Percentiles rank a stretch among this genome's conserved stretches.
Evolutionary conservation across 768 basidiomycete genomes (phyloP).

Genomic region (Psilocybe subaeruginosa): DNA sequence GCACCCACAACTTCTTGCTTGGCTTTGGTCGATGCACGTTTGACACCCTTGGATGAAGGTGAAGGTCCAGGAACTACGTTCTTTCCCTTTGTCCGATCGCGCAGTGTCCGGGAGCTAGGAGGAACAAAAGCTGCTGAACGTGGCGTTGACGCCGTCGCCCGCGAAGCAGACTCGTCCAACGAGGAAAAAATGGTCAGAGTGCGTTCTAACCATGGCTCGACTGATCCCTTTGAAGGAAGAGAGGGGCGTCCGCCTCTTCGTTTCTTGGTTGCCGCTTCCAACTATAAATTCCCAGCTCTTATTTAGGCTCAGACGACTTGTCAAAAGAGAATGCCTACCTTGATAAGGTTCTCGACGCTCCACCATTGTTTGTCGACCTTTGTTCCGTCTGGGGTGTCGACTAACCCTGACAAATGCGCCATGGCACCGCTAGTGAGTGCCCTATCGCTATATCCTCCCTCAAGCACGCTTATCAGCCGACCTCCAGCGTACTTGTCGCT

Average conservation of each 20-base stretch:
- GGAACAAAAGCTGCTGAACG: conserved; percentile 27
- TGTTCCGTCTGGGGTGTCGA: conserved; percentile 30
- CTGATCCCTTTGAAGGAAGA: conserved; percentile 29
- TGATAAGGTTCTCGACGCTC: conserved; percentile 57
- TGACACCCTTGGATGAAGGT: conserved; percentile 14
- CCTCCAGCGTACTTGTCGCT: conserved; percentile 69
- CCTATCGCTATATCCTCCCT: conserved; percentile 94
- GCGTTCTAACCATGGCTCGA: conserved; percentile 63
- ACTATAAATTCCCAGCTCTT: conserved; percentile 34
- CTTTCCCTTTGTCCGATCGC: conserved; percentile 54
- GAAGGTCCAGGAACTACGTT: conserved; percentile 20
- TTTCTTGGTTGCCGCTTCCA: conserved; percentile 69
- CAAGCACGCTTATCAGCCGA: conserved; percentile 83
- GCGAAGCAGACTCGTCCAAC: conserved; percentile 36
- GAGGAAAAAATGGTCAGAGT: conserved; percentile 50
- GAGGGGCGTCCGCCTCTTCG: conserved; percentile 53
- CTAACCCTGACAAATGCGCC: conserved; percentile 79
- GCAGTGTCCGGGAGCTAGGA: conserved; percentile 48
- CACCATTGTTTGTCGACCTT: conserved; percentile 65
- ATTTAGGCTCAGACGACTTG: not conserved
- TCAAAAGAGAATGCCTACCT: conserved; percentile 42
- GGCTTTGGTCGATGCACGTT: conserved; percentile 1
- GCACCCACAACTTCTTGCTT: conserved; percentile 4
- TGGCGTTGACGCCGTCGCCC: conserved; percentile 22
- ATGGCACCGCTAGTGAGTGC: conserved; percentile 84